Conservation (phyloP, 2,329 filamentous ascomycete genomes). For the Dactylella cylindrospora region DNA sequence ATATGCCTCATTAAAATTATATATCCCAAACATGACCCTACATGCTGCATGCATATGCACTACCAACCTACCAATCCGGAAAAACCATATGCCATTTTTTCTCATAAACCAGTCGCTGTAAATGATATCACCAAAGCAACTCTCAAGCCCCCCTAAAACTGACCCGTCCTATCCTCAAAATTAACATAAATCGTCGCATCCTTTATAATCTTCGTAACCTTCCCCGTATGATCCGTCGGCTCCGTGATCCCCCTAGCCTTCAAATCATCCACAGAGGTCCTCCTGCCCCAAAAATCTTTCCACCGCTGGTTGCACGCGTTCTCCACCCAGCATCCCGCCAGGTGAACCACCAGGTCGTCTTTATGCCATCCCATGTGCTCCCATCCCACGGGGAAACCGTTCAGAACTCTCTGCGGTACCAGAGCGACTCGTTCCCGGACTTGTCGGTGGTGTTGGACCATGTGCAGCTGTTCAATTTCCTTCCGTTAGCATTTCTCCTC, state of each 20-base stretch:
- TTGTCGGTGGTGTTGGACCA: conserved; percentile 51
- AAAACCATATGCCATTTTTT: neutral
- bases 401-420: conserved; percentile 52
- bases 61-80: neutral
- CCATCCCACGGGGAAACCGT: conserved; percentile 52
- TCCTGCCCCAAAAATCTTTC: conserved; percentile 51
- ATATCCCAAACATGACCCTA: neutral
- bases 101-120: too few species aligned
- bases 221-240: conserved; percentile 35
- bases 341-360: conserved; percentile 53
- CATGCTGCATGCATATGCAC: neutral
- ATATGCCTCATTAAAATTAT: neutral
- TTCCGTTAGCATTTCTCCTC: neutral
- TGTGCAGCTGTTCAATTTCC: conserved; percentile 45
- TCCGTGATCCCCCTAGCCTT: conserved; percentile 29
- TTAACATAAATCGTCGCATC: conserved; percentile 32
- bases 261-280: conserved; percentile 31
- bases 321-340: conserved; percentile 53
- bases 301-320: conserved; percentile 51
- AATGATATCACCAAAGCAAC: neutral
- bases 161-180: conserved; percentile 17
- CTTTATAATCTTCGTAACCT: conserved; percentile 26
- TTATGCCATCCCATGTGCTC: conserved; percentile 52
- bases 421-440: conserved; percentile 52
- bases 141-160: neutral